These are phyloP conservation scores for Rubroshorea leprosula DNA, from an alignment of 345 rosid species.

Conservation along the genomic window DNA sequence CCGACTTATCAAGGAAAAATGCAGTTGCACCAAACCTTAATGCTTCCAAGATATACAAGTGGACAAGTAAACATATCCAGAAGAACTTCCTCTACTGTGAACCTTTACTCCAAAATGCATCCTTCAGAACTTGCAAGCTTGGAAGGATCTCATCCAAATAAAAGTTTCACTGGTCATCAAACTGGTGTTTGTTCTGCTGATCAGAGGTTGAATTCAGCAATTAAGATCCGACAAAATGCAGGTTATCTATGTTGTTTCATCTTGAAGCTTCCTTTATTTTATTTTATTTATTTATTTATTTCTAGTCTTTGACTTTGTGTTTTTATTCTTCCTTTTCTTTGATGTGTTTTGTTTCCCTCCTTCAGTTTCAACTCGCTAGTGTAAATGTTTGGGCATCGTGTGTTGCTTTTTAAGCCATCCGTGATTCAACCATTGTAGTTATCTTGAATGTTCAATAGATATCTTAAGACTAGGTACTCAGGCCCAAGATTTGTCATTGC, in stretches of 20 bases:
- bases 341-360: too few relatives aligned
- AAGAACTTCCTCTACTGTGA: conserved; percentile 59
- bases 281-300: too few relatives aligned
- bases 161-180: conserved; percentile 28
- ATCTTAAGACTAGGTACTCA: too few relatives aligned
- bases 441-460: too few relatives aligned
- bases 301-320: too few relatives aligned
- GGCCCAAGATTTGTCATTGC: too few relatives aligned
- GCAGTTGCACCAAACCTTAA: conserved; percentile 33
- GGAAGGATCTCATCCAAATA: conserved; percentile 41
- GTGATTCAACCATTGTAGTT: too few relatives aligned
- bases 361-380: too few relatives aligned
- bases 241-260: conserved; percentile 45
- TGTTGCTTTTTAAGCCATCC: too few relatives aligned
- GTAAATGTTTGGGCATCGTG: too few relatives aligned
- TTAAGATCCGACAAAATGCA: conserved; percentile 40
- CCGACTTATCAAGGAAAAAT: conserved; percentile 38
- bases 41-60: conserved; percentile 36
- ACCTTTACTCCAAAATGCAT: conserved; percentile 47
- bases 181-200: conserved; percentile 42
- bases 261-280: too few relatives aligned
- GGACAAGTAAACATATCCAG: conserved; percentile 53
- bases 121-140: conserved; percentile 44
- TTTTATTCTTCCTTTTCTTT: too few relatives aligned
- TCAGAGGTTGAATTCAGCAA: conserved; percentile 37